Evolutionary conservation across 768 basidiomycete genomes (phyloP), one percentile per base, ranked within the genome.

Genomic region (Leccinum incarnatum): DNA sequence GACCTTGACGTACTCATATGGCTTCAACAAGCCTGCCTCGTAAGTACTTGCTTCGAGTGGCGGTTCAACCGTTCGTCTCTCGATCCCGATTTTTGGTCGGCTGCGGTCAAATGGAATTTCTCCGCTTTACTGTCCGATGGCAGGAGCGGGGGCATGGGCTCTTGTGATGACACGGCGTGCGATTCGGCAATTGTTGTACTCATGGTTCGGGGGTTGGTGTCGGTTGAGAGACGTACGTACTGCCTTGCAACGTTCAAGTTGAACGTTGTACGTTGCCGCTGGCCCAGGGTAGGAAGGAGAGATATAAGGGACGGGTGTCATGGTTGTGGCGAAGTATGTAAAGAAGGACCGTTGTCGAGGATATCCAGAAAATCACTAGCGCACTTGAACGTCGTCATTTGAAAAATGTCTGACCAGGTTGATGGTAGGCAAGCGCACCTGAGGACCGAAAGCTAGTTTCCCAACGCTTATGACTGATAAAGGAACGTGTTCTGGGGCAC

Each of bases 1-100:
- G 0, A 96, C 96, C 68, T 95, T 95, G 52, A 95, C 93, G 65
- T 98, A 97, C 74, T 98, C 95, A 67, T 96, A 97, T 3, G 96
- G 96, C 68, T 93, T 95, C 63, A 98, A 75, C 46, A 98, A 73
- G 0, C 95, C 96, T 2, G 96, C 96, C 69, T 98, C 95, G 74
- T 10, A 34, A 34, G 32, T 97, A 98, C 75, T 98, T 98, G 67
- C 91, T 93, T 64, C 90, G 83, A 64, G 98, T 98, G 63, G 58
- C 91, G 82, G 64, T 88, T 91, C 32, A 34, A 75, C 1, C 95
- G 85, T 64, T 96, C 92, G 65, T 95, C 91, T 46, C 96, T 80
- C 23, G 93, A 89, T 0, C 95, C 95, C 1, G 89, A 84, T 55
- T 90, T 91, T 67, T 97, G 95, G 72, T 98, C 96, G 0, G 96